Evolutionary conservation across 441 rosid genomes (phyloP).

Genomic region (Pelargonium fulgidum): DNA sequence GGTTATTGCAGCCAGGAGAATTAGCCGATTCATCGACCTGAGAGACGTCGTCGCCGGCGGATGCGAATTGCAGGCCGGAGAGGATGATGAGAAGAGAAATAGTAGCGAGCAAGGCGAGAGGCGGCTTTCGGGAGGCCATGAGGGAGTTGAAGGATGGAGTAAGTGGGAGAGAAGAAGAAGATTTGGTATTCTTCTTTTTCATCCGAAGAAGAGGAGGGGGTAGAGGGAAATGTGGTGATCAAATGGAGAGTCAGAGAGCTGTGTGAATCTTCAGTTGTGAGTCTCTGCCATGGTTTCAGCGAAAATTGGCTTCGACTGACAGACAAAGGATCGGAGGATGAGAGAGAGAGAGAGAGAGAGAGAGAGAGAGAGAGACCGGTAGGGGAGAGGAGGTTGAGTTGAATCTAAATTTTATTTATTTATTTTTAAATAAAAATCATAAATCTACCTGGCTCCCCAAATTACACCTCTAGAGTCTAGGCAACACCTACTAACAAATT

Average conservation of each 20-base stretch:
- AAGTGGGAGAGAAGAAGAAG: background rate
- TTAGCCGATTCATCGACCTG: conserved; percentile 13
- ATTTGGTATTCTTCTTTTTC: background rate
- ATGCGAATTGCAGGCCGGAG: background rate
- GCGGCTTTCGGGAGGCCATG: background rate
- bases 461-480: too few species aligned
- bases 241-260: background rate
- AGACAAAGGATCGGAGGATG: background rate
- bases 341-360: background rate
- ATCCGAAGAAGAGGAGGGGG: background rate
- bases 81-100: background rate
- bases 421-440: too few species aligned
- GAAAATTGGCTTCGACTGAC: background rate
- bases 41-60: conserved; percentile 11
- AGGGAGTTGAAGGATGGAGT: background rate
- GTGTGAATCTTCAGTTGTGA: background rate
- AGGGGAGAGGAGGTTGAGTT: background rate
- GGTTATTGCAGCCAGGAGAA: conserved; percentile 8
- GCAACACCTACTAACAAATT: too few species aligned
- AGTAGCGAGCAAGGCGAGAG: background rate
- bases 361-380: conserved; percentile 2
- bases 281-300: background rate
- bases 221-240: background rate
- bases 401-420: background rate
- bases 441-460: too few species aligned